These are phyloP conservation scores for Scedosporium apiospermum DNA, from an alignment of 2,329 filamentous ascomycete species.

Conservation along the genomic window DNA sequence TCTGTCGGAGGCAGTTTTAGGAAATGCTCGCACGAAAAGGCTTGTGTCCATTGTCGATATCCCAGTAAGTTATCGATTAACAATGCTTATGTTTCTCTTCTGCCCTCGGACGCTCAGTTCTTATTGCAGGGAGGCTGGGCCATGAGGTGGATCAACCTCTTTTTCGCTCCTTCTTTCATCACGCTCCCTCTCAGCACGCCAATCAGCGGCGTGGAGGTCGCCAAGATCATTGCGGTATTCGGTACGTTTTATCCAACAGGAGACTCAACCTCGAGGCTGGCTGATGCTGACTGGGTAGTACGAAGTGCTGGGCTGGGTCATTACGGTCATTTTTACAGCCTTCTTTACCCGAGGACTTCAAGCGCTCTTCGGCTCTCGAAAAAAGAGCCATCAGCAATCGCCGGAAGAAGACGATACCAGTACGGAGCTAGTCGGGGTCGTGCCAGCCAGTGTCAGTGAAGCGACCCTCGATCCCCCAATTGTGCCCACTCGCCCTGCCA, in stretches of 20 bases:
- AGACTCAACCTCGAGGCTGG: too few species aligned
- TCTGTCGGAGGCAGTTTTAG: constrained; percentile 34
- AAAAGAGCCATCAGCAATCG: constrained; percentile 39
- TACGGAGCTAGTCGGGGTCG: constrained; percentile 1
- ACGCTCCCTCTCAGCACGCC: constrained; percentile 45
- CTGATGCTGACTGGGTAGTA: background rate
- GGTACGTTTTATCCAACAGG: constrained; percentile 24
- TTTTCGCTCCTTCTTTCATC: constrained; percentile 51
- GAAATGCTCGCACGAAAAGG: constrained; percentile 35
- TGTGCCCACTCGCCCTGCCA: background rate
- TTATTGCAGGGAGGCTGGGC: constrained; percentile 41
- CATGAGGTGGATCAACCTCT: constrained; percentile 47
- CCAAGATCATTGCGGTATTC: constrained; percentile 51
- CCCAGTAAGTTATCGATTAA: constrained; percentile 29
- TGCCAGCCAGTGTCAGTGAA: constrained; percentile 1
- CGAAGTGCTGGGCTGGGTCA: constrained; percentile 44
- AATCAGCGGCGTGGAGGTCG: constrained; percentile 43
- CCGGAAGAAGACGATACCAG: constrained; percentile 43
- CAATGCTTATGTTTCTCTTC: background rate
- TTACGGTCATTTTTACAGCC: constrained; percentile 41
- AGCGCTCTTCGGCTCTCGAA: constrained; percentile 38
- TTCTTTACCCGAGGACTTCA: constrained; percentile 46
- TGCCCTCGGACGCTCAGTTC: background rate
- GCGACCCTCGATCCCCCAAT: background rate
- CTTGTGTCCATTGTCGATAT: constrained; percentile 42